Evolutionary conservation across 148 eudicot species (phyloP).

Genomic region (Nyssa sinensis): DNA sequence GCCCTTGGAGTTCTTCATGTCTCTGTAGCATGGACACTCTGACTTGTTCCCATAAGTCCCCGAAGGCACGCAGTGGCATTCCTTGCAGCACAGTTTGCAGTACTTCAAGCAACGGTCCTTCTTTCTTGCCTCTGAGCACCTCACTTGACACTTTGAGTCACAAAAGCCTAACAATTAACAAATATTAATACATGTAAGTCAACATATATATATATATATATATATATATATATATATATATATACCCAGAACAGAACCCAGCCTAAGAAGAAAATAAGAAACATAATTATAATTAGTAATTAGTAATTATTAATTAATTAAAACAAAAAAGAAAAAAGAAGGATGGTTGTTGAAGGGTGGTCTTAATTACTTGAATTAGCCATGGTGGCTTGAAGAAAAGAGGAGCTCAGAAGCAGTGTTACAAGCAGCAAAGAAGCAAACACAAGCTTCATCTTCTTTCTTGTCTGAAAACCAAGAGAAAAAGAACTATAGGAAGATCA

Average conservation of each 20-base stretch:
- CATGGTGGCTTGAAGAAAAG: slow-evolving; percentile 20
- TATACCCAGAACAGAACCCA: too few relatives aligned
- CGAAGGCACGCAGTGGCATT: background rate
- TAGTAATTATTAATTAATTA: too few relatives aligned
- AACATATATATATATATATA: too few relatives aligned
- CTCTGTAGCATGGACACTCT: background rate
- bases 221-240: too few relatives aligned
- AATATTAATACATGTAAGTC: too few relatives aligned
- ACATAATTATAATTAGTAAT: too few relatives aligned
- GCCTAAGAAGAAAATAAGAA: too few relatives aligned
- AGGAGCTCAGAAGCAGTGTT: slow-evolving; percentile 11
- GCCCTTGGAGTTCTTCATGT: background rate
- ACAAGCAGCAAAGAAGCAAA: slow-evolving; percentile 14
- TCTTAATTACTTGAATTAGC: slow-evolving; percentile 34
- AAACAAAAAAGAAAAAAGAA: too few relatives aligned
- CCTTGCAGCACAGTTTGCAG: background rate
- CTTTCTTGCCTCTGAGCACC: background rate
- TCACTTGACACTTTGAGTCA: background rate
- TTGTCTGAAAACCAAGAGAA: too few relatives aligned
- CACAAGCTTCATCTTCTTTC: slow-evolving; percentile 13
- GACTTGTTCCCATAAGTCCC: background rate
- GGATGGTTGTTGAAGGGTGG: too few relatives aligned
- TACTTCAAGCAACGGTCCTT: background rate
- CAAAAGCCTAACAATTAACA: too few relatives aligned
- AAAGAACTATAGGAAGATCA: too few relatives aligned